Evolutionary conservation across 1,139 yeast species (phyloP).

Genomic region (Saccharomyces hybrid): DNA sequence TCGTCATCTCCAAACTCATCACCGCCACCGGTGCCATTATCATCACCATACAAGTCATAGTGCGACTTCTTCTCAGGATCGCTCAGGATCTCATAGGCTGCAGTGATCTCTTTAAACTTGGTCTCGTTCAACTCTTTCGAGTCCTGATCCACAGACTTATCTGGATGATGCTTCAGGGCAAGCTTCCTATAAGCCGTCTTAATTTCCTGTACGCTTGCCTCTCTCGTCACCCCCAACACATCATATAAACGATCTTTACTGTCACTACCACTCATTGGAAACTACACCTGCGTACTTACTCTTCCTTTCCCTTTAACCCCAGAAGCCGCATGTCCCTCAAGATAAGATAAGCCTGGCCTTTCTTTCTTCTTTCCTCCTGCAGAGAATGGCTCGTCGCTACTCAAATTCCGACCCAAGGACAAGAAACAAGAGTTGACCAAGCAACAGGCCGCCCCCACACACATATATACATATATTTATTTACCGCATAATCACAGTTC

Average conservation of each 20-base stretch:
- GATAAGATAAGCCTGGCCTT: background rate
- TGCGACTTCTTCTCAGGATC: no score
- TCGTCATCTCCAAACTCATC: slow-evolving; percentile 10
- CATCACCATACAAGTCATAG: no score
- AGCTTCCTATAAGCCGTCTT: slow-evolving; percentile 68
- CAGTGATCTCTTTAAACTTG: background rate
- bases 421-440: background rate
- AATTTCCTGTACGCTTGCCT: slow-evolving; percentile 59
- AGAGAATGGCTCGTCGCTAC: background rate
- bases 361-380: background rate
- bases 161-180: slow-evolving; percentile 74
- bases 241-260: slow-evolving; percentile 43
- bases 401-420: background rate
- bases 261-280: background rate
- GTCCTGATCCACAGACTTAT: slow-evolving; percentile 57
- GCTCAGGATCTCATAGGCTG: no score
- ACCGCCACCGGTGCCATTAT: no score
- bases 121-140: slow-evolving; percentile 61
- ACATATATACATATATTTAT: background rate
- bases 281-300: background rate
- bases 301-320: background rate
- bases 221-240: slow-evolving; percentile 54
- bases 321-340: background rate
- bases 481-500: background rate
- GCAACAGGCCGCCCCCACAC: background rate